Evolutionary conservation across 2,329 filamentous ascomycete genomes (phyloP), one percentile per base, ranked within the genome.

Genomic region (Colletotrichum cordylinicola): DNA sequence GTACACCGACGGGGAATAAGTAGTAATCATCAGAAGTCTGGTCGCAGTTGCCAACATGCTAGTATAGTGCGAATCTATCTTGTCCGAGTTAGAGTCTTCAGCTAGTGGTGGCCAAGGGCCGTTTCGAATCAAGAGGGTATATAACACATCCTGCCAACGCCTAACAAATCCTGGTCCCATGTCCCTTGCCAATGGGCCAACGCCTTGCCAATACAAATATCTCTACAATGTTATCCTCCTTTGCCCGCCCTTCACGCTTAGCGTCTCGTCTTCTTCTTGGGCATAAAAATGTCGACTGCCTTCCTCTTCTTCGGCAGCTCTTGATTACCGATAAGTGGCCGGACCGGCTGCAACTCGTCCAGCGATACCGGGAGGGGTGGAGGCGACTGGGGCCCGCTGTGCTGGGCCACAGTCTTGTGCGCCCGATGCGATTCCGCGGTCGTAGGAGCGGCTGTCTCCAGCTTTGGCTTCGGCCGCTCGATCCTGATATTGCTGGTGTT

Each of bases 251-350:
- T 37, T 9, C 10, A 15, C 13, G 27, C 15, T 60, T 65, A 65
- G 12, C 67, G 66, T 29, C 55, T 60, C 58, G 76, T 69, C 79
- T 86, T 89, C 81, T 88, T 88, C 8, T 84, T 86, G 60, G 83
- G 84, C 87, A 90, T 89, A 77, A 91, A 91, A n/a, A 90, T 83
- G 76, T 87, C 86, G 6, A 87, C 86, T 1, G 83, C 80, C 79
- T 88, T 88, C 69, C 88, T 85, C 79, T 90, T 90, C 35, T 67
- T 75, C 35, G 72, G 64, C 67, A 58, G n/a, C 21, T 76, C 74
- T 37, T 61, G 65, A 35, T 64, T 75, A 29, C 72, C 55, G 13
- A 35, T 29, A 27, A 61, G 24, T 27, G 72, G 31, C 13, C 74
- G 74, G 27, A 52, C 31, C 21, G 65, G 71, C 16, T 58, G 77